Base-by-base conservation (phyloP, 345 rosid genomes). In the Noccaea caerulescens region DNA sequence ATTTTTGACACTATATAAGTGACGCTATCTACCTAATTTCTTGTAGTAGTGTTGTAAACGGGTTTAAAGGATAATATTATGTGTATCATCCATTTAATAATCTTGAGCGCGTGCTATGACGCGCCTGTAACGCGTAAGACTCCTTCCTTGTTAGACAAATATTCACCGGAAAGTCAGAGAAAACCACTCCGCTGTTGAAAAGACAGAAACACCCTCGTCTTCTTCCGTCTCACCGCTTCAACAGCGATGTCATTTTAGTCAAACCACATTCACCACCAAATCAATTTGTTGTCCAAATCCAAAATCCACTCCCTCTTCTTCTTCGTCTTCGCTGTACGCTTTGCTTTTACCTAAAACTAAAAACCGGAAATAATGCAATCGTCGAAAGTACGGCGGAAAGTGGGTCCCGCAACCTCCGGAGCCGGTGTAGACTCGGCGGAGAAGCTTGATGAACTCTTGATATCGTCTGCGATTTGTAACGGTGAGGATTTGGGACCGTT, bases 401-500 rank as follows among this genome's bases (percentile, higher is more conserved):
- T 82, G 69, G 85, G 68, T 39, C 87, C 92, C 30, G 16, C 80
- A 12, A 47, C 81, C 39, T 55, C 79, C 61, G 86, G 81, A 32
- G 81, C 75, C 61, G 83, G 79, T 38, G 86, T 82, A 7, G 93
- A 91, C 77, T 82, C 98, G 1, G 91, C 86, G 54, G 97, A 88
- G 37, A 93, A 89, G 74, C 83, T 83, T 42, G 98, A 93, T 60
- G 95, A 84, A 53, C 82, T 89, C 59, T 82, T 91, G 73, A 89
- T 93, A 8, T 93, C 97, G 12, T 85, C 96, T 45, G 95, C 95
- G 76, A 83, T 93, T 73, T 87, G 88, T 82, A 91, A 93, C 88
- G 91, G 90, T 38, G 97, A 93, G 65, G 98, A 93, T 78, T 78
- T 93, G 7, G 96, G 95, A 7, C 88, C 98, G 1, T 93, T 91